Evolutionary conservation across 169 alveolate species (phyloP), one percentile per base, ranked within the genome.

Genomic region (Blepharisma undulans): DNA sequence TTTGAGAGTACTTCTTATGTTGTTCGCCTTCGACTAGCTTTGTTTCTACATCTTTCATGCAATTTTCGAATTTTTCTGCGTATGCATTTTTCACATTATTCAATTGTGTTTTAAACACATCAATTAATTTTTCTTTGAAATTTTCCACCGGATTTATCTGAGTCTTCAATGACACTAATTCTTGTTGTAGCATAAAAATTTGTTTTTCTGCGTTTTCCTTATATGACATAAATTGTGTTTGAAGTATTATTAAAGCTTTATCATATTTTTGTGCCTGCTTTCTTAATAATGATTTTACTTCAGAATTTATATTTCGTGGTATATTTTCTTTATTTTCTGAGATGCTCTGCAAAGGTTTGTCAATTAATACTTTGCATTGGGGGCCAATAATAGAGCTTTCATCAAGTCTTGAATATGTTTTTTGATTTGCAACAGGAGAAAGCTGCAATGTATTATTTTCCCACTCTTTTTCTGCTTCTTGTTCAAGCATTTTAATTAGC

Each of bases 181-280:
- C 89, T 33, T 82, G 78, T 6, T 22, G 27, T 10, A 82, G 33
- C 27, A 19, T 30, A 21, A 60, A 32, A 30, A 82, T 82, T 33
- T 82, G 89, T 30, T 82, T 34, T 22, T 82, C 78, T 14, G 89
- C 29, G 14, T 34, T 22, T 22, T 82, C 89, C n/a, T 82, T 82
- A 60, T 82, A 82, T 4, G 89, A 25, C 0, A 22, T 22, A 82
- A 82, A 82, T 4, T 82, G 74, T 34, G 89, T 33, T 59, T 82
- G 89, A 10, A 82, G 89, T 22, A 82, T 21, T 1, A 82, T 48
- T 19, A 82, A 30, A 19, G 89, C 89, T 59, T 82, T 82, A 12
- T 82, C 89, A 60, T 82, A 82, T 60, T 82, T 82, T 30, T 82
- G 89, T 0, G 89, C 74, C 22, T 82, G 89, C 36, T 82, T 82